Evolutionary conservation across 202 grass and related monocot species (phyloP).

Genomic region (Dendrocalamus latiflorus): DNA sequence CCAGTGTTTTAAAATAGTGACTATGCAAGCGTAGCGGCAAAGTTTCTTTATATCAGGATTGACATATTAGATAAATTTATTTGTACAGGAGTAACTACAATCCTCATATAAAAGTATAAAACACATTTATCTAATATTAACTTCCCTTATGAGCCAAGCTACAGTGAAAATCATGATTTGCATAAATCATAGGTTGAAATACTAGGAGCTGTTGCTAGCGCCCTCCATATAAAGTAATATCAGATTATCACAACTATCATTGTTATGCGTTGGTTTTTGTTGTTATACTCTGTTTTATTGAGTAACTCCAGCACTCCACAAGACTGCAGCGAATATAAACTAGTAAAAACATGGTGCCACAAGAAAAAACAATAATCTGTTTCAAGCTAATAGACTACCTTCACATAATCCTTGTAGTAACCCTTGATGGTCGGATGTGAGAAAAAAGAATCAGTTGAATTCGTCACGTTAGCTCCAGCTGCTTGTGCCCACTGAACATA

Average conservation of each 20-base stretch:
- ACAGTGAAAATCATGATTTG: neutral
- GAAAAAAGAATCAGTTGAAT: slow-evolving; percentile 73
- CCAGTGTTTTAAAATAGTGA: neutral
- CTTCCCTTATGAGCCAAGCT: neutral
- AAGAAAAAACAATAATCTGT: neutral
- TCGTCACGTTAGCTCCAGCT: slow-evolving; percentile 58
- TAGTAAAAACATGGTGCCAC: neutral
- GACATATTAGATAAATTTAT: neutral
- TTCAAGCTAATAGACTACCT: slow-evolving; percentile 36
- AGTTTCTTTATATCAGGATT: neutral
- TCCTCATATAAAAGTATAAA: neutral
- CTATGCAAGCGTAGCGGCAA: neutral
- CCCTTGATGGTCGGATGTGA: slow-evolving; percentile 62
- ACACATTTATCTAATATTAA: slow-evolving; percentile 12
- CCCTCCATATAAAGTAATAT: neutral
- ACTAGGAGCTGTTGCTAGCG: too few species aligned
- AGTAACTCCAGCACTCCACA: neutral
- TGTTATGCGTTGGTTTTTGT: neutral
- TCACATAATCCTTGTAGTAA: slow-evolving; percentile 78
- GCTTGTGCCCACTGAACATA: slow-evolving; percentile 82
- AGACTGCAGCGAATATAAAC: slow-evolving; percentile 9
- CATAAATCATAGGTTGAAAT: neutral
- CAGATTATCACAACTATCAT: neutral
- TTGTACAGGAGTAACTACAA: neutral
- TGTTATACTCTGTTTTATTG: neutral